Base-by-base conservation (phyloP, 495 filamentous ascomycete genomes). In the Tuber calosporum region DNA sequence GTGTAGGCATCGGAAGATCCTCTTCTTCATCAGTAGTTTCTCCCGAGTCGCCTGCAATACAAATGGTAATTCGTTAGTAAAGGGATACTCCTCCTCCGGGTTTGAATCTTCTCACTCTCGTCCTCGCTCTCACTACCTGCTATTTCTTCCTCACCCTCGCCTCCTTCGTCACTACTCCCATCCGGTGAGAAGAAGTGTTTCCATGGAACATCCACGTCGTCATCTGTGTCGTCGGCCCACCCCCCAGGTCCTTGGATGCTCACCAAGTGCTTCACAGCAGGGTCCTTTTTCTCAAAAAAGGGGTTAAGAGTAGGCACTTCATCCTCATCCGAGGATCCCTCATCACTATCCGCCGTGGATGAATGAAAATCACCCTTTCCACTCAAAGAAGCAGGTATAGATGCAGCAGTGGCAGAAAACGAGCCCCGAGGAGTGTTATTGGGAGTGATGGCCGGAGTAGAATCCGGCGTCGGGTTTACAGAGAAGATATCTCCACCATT, bases 21-120 rank as follows among this genome's bases (percentile, higher is more conserved):
- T 81, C 80, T 69, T 81, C 80, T 26, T 79, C 79, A 71, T 81
- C 80, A 41, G 80, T 81, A n/a, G 79, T 78, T 34, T 81, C 80
- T 66, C 77, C 80, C 26, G 73, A 72, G 58, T 74, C 75, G 58
- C 71, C 79, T 76, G 68, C 71, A 66, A 45, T 45, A 67, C 67
- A 75, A 66, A 58, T 69, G 48, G 58, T 37, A 43, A 43, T 67
- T 37, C 11, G 62, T 78, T 67, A 78, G 76, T 73, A 73, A 70
- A 73, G 26, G 41, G 11, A 30, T 62, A 30, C n/a, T 58, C n/a
- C 9, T 43, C 42, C 11, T 62, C 53, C 53, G n/a, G 53, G 8
- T 30, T 62, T 73, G 72, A 75, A 68, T 68, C 45, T 68, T 70
- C 76, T 73, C 76, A 71, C 77, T 78, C 67, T 77, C 76, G 48